Evolutionary conservation across 805 yeast species (phyloP).

Genomic region (Candida ascalaphidarum): DNA sequence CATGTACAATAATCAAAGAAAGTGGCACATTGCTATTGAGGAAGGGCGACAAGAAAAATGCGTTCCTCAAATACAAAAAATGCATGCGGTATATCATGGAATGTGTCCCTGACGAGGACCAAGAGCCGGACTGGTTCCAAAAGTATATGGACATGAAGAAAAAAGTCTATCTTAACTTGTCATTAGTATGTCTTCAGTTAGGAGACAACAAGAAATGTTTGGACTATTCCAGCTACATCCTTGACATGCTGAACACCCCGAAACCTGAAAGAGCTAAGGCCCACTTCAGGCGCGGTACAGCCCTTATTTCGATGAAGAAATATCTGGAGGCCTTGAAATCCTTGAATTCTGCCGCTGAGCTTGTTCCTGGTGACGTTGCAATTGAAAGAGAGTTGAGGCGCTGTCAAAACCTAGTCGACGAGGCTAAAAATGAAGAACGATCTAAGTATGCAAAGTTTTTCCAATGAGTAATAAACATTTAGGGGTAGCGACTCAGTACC

Average conservation of each 20-base stretch:
- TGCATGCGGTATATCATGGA: conserved; percentile 65
- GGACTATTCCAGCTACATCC: conserved; percentile 45
- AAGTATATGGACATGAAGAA: conserved; percentile 45
- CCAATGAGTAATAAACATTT: conserved; percentile 8
- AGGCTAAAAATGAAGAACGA: conserved; percentile 41
- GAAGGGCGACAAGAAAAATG: conserved; percentile 38
- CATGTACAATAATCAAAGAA: conserved; percentile 49
- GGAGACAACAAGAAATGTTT: conserved; percentile 40
- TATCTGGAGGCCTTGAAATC: conserved; percentile 42
- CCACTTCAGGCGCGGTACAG: conserved; percentile 44
- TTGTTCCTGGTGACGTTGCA: conserved; percentile 41
- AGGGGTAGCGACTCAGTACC: too few species aligned
- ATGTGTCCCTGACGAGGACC: conserved; percentile 60
- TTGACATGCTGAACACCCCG: conserved; percentile 35
- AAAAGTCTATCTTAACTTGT: conserved; percentile 51
- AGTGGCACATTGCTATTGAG: conserved; percentile 60
- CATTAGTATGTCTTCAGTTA: conserved; percentile 44
- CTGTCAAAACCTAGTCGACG: conserved; percentile 32
- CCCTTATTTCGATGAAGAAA: conserved; percentile 35
- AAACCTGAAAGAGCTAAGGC: conserved; percentile 54
- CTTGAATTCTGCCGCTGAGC: conserved; percentile 33
- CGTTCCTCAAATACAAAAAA: conserved; percentile 57
- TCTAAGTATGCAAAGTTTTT: conserved; percentile 60
- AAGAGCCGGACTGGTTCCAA: conserved; percentile 42
- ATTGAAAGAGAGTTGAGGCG: conserved; percentile 36